Evolutionary conservation across 2,329 filamentous ascomycete genomes (phyloP).

Genomic region (Pestalotiopsis sp.): DNA sequence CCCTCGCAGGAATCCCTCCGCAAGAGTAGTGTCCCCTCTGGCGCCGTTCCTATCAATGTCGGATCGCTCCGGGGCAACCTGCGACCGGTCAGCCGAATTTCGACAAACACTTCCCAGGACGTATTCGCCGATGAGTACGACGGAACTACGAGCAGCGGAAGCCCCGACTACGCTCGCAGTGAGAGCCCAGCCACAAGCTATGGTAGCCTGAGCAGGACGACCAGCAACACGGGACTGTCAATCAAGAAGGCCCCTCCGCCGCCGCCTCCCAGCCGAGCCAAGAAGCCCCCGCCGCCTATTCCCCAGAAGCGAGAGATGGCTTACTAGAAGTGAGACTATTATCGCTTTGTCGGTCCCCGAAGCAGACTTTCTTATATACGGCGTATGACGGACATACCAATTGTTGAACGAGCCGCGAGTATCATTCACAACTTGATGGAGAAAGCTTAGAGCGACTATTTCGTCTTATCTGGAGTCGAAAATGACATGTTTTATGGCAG

Average conservation of each 20-base stretch:
- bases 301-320: conserved; percentile 38
- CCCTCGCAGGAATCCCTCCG: conserved; percentile 25
- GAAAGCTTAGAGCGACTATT: neutral
- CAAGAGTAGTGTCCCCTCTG: conserved; percentile 14
- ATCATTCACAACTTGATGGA: neutral
- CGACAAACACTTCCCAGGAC: conserved; percentile 44
- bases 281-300: conserved; percentile 60
- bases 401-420: neutral
- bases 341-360: neutral
- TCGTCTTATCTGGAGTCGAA: neutral
- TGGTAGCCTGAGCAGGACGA: conserved; percentile 53
- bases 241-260: conserved; percentile 47
- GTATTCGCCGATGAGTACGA: conserved; percentile 55
- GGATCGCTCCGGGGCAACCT: conserved; percentile 44
- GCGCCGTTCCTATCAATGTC: conserved; percentile 29
- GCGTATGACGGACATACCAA: neutral
- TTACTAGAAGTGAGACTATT: conserved; percentile 22
- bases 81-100: conserved; percentile 48
- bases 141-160: conserved; percentile 52
- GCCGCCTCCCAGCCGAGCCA: conserved; percentile 49
- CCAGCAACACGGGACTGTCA: conserved; percentile 37
- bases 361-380: neutral
- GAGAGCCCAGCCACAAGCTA: conserved; percentile 61
- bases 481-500: neutral
- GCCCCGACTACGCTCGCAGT: conserved; percentile 54